A percentile compares a stretch with the other conserved stretches of the same genome.
Conservation (phyloP, 345 rosid genomes). For the Anacardium occidentale region DNA sequence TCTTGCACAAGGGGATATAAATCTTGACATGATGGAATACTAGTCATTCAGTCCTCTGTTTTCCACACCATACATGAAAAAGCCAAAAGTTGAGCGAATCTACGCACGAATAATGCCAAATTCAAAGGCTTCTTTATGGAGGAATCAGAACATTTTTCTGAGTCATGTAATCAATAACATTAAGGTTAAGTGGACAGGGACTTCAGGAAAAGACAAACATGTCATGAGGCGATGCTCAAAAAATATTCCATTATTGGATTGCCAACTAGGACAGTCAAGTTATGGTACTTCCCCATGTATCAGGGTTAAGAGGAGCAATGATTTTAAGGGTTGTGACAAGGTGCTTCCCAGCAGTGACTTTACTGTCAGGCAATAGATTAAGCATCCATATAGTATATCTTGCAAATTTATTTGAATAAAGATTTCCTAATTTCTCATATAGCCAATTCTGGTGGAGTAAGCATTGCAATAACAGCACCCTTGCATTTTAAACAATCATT, state of each 20-base stretch:
- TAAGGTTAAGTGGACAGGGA: background rate
- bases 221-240: background rate
- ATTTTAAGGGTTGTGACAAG: slow-evolving; percentile 4
- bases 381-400: background rate
- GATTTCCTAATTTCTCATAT: background rate
- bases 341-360: background rate
- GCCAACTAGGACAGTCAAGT: slow-evolving; percentile 2
- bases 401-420: background rate
- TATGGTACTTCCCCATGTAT: background rate
- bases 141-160: background rate
- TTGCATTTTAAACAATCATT: background rate
- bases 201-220: background rate
- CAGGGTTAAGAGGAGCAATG: background rate
- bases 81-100: slow-evolving; percentile 4
- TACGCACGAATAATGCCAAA: background rate
- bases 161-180: background rate
- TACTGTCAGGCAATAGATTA: background rate
- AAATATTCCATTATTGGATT: slow-evolving; percentile 4
- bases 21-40: background rate
- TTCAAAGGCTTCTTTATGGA: background rate
- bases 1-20: background rate
- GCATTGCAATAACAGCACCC: background rate
- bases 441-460: background rate
- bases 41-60: slow-evolving; percentile 6
- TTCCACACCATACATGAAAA: slow-evolving; percentile 2